phyloP scores from a whole-genome alignment of 345 rosid species.

The Corymbia maculata region DNA sequence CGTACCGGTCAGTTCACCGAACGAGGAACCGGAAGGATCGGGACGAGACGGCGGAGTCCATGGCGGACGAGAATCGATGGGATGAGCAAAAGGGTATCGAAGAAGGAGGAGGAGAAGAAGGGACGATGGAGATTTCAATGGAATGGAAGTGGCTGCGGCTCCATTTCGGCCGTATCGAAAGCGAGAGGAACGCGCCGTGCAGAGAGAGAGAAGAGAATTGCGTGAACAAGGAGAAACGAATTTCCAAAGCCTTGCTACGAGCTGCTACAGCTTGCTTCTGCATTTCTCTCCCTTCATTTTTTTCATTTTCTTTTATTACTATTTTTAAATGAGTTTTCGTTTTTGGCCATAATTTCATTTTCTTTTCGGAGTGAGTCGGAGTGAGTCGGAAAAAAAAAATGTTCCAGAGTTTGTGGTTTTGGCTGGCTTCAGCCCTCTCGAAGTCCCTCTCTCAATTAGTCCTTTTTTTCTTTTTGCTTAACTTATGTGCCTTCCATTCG shows the following conservation, averaged over 20 bases:
- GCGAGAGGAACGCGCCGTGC: neutral
- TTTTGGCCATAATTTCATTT: neutral
- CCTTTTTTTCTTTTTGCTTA: fast-evolving
- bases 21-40: neutral
- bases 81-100: neutral
- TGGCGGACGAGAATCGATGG: neutral
- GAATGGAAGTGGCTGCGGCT: neutral
- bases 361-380: neutral
- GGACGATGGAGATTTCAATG: neutral
- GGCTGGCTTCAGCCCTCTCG: fast-evolving
- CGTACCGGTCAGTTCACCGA: neutral
- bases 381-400: fast-evolving
- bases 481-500: neutral
- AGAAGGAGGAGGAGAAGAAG: neutral
- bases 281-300: neutral
- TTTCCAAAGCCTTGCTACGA: neutral
- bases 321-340: neutral
- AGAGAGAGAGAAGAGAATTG: neutral
- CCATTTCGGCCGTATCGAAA: neutral
- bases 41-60: neutral
- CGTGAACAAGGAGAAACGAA: conserved; percentile 1
- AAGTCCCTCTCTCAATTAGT: neutral
- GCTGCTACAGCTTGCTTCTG: neutral
- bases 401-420: neutral
- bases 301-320: too few relatives aligned